Base-by-base conservation (phyloP, 2,329 filamentous ascomycete genomes). In the Aspergillus fischeri region DNA sequence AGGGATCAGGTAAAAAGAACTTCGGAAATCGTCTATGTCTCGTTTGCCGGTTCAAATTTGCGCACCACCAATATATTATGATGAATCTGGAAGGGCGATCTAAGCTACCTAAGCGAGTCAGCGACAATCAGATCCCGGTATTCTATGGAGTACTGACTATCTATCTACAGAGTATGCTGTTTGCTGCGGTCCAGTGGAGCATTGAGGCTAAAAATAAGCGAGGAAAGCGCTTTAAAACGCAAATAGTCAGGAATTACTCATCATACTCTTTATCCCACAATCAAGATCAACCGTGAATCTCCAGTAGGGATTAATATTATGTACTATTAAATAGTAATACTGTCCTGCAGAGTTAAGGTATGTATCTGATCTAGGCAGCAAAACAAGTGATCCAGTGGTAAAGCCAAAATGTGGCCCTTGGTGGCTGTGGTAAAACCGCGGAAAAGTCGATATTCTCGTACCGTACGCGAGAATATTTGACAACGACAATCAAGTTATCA, bases 361-460 rank as follows among this genome's bases (percentile, higher is more conserved):
- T 11, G 10, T 32, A 32, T 32, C 29, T 11, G 32, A 14, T 32
- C 3, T 35, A 14, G 14, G 32, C 32, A 35, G 32, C 32, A 35
- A 35, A 17, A 17, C 32, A 38, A 3, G 32, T 57, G 52, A 42
- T 54, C 60, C 56, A 51, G 60, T 63, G 60, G 60, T 60, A 62
- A 60, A 60, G 60, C 57, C 60, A 60, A 60, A 51, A 42, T n/a
- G 49, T 49, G 53, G 53, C 50, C 52, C 44, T 55, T 4, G 4
- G 55, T 52, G 59, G 56, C 56, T 60, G 60, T 57, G 58, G 56
- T 21, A 56, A 54, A 56, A 59, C 57, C 50, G 57, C 59, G 47
- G 51, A 60, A 45, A 38, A 58, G 38, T 54, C 54, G 57, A 54
- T 47, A 57, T 52, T 55, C 62, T 60, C 62, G 64, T 64, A 59